Conservation (phyloP, 345 rosid species). For the Brassica cretica region DNA sequence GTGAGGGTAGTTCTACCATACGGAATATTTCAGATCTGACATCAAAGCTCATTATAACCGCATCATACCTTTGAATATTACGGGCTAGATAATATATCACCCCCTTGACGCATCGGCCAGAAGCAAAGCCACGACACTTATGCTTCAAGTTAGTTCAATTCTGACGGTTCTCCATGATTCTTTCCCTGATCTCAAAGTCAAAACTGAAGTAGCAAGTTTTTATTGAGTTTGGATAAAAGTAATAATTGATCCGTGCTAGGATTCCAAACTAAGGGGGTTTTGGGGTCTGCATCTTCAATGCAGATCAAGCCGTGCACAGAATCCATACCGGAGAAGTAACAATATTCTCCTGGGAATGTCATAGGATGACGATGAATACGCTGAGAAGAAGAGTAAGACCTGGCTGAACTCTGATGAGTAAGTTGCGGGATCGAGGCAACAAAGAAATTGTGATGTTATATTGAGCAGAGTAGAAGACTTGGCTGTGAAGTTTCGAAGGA, state of each 20-base stretch:
- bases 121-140: neutral
- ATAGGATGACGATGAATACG: neutral
- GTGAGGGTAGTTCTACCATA: neutral
- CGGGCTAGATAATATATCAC: slow-evolving; percentile 4
- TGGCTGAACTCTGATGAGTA: neutral
- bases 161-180: slow-evolving; percentile 11
- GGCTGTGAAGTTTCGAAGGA: neutral
- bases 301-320: slow-evolving; percentile 23
- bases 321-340: neutral
- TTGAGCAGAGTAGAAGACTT: neutral
- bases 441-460: neutral
- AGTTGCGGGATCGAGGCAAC: neutral
- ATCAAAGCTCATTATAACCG: slow-evolving; percentile 12
- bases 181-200: slow-evolving; percentile 10
- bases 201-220: neutral
- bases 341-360: neutral
- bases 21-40: neutral
- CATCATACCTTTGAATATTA: neutral
- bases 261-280: neutral
- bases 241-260: neutral
- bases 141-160: slow-evolving; percentile 1
- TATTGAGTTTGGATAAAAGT: neutral
- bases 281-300: neutral
- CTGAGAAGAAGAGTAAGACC: neutral
- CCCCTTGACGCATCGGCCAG: slow-evolving; percentile 12